phyloP scores from a whole-genome alignment of 129 eudicot genomes.

The Flaveria brownii region DNA sequence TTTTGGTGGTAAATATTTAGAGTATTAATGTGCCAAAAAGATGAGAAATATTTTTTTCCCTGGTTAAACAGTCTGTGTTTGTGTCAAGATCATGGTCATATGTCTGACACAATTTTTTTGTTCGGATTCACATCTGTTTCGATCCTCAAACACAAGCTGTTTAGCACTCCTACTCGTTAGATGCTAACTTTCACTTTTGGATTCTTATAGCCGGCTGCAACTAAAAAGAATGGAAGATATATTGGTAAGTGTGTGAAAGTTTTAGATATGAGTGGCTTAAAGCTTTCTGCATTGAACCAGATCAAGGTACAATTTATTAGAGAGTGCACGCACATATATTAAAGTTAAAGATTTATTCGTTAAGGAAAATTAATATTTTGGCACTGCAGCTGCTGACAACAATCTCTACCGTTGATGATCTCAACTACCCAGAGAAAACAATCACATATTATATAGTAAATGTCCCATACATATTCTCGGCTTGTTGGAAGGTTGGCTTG shows the following conservation, averaged over 20 bases:
- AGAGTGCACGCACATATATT: neutral
- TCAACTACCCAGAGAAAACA: constrained; percentile 76
- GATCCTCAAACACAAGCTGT: neutral
- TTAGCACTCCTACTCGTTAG: neutral
- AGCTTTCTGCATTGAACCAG: constrained; percentile 66
- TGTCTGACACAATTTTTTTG: neutral
- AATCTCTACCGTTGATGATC: constrained; percentile 68
- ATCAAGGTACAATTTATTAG: constrained; percentile 46
- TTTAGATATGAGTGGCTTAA: constrained; percentile 77
- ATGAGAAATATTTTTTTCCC: neutral
- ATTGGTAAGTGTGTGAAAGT: constrained; percentile 67
- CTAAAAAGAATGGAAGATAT: constrained; percentile 55
- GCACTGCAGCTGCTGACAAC: constrained; percentile 60
- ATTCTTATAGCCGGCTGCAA: constrained; percentile 56
- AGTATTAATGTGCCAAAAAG: neutral
- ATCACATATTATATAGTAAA: constrained; percentile 69
- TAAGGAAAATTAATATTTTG: neutral
- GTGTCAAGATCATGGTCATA: neutral
- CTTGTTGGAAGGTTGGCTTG: constrained; percentile 76
- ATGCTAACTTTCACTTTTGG: neutral
- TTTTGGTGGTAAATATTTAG: neutral
- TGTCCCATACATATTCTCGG: constrained; percentile 67
- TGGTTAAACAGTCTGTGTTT: neutral
- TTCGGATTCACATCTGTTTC: neutral
- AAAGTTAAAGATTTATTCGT: neutral